phyloP scores from a whole-genome alignment of 208 protist genomes.

The Blastocrithidia nonstop region DNA sequence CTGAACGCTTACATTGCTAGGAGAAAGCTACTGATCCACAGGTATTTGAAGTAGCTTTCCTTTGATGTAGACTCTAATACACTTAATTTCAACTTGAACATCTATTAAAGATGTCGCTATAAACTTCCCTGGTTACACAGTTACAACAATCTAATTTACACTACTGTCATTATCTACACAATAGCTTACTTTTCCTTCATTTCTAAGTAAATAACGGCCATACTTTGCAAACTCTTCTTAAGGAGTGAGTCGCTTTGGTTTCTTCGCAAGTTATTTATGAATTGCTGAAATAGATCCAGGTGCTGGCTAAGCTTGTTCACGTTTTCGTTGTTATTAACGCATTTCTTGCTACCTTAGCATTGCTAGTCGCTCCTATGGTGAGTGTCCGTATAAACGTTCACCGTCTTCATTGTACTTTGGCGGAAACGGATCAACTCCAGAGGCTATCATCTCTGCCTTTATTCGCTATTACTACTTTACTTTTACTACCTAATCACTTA shows the following conservation, averaged over 20 bases:
- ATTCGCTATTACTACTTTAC: slow-evolving; percentile 28
- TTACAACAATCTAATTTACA: slow-evolving; percentile 47
- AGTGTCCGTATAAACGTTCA: slow-evolving; percentile 83
- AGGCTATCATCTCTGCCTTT: slow-evolving; percentile 29
- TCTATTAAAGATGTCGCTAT: slow-evolving; percentile 88
- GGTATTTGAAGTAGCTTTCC: slow-evolving; percentile 89
- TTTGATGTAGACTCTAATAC: slow-evolving; percentile 83
- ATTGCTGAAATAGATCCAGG: slow-evolving; percentile 42
- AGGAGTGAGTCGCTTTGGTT: slow-evolving; percentile 29
- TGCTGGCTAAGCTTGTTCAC: slow-evolving; percentile 11
- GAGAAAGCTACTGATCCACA: slow-evolving; percentile 64
- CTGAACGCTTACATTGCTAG: slow-evolving; percentile 45
- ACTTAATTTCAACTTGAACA: slow-evolving; percentile 87
- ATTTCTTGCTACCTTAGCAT: slow-evolving; percentile 76
- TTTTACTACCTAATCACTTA: slow-evolving; percentile 25
- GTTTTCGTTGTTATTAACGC: slow-evolving; percentile 21
- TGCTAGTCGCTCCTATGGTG: slow-evolving; percentile 75
- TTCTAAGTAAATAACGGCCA: slow-evolving; percentile 81
- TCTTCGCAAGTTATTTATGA: slow-evolving; percentile 36
- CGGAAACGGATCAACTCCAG: slow-evolving; percentile 35
- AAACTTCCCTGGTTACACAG: slow-evolving; percentile 82
- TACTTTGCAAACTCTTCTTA: slow-evolving; percentile 82
- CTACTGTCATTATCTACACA: slow-evolving; percentile 61
- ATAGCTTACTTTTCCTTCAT: slow-evolving; percentile 85
- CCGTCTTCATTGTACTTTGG: slow-evolving; percentile 77